Evolutionary conservation across 1,284 basidiomycete genomes (phyloP).

Genomic region (Melampsora americana): DNA sequence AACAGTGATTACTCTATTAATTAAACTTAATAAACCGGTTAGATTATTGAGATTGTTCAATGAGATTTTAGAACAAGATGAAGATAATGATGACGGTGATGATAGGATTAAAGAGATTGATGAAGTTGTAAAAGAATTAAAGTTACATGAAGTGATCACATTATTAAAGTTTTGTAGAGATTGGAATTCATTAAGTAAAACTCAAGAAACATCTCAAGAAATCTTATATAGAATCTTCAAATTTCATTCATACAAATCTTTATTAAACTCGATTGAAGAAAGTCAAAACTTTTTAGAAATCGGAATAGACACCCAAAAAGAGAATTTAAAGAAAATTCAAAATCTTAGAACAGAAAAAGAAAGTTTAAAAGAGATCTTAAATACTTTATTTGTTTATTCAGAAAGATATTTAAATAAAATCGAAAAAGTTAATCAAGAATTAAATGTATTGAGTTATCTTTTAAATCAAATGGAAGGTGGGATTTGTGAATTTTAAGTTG

Average conservation of each 20-base stretch:
- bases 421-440: conserved; percentile 1
- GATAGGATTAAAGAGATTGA: neutral
- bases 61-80: conserved; percentile 1
- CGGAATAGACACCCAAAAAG: too few relatives aligned
- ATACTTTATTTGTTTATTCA: neutral
- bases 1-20: conserved; percentile 81
- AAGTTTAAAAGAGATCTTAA: neutral
- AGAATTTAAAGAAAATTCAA: neutral
- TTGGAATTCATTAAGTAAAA: conserved; percentile 27
- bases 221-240: conserved; percentile 27
- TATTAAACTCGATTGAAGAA: neutral
- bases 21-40: conserved; percentile 88
- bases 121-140: conserved; percentile 8
- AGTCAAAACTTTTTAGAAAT: too few relatives aligned
- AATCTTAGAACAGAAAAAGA: neutral
- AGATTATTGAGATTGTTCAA: conserved; percentile 75
- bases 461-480: conserved; percentile 11
- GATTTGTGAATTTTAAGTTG: too few relatives aligned
- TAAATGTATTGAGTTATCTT: neutral
- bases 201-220: conserved; percentile 7
- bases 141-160: neutral
- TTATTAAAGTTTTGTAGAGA: conserved; percentile 17
- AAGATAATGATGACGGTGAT: neutral
- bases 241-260: neutral
- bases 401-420: conserved; percentile 11